Conservation (phyloP, 305 asterid species). For the Fraxinus ornus region DNA sequence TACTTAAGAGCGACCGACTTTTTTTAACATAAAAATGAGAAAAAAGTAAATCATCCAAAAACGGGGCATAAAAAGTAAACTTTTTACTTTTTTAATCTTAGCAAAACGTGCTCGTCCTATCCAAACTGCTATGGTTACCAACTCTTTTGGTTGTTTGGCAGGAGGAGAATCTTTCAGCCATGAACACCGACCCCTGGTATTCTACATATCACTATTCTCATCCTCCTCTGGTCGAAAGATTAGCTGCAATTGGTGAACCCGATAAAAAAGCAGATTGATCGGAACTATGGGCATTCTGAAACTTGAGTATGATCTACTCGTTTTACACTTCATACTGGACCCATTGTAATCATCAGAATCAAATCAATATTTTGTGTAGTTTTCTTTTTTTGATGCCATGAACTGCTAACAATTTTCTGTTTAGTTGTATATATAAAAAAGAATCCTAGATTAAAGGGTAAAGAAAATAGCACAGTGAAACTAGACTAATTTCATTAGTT, state of each 20-base stretch:
- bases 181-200: slow-evolving; percentile 97
- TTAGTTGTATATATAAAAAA: not conserved
- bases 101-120: not conserved
- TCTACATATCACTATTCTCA: slow-evolving; percentile 99
- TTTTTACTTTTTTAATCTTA: not conserved
- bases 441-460: not conserved
- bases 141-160: slow-evolving; percentile 29
- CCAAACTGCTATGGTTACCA: not conserved
- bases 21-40: not conserved
- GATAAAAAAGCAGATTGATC: slow-evolving; percentile 64
- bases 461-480: not conserved
- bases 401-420: not conserved
- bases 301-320: not conserved
- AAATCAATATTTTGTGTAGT: not conserved
- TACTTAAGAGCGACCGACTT: not conserved
- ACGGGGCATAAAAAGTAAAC: not conserved
- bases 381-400: not conserved
- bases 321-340: not conserved
- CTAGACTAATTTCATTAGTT: not conserved
- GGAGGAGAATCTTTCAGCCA: slow-evolving; percentile 93
- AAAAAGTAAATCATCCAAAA: not conserved
- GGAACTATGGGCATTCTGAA: not conserved
- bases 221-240: slow-evolving; percentile 93
- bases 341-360: not conserved
- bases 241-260: slow-evolving; percentile 74